Base-by-base conservation (phyloP, 2,329 filamentous ascomycete species). In the Lizonia empirigonia region DNA sequence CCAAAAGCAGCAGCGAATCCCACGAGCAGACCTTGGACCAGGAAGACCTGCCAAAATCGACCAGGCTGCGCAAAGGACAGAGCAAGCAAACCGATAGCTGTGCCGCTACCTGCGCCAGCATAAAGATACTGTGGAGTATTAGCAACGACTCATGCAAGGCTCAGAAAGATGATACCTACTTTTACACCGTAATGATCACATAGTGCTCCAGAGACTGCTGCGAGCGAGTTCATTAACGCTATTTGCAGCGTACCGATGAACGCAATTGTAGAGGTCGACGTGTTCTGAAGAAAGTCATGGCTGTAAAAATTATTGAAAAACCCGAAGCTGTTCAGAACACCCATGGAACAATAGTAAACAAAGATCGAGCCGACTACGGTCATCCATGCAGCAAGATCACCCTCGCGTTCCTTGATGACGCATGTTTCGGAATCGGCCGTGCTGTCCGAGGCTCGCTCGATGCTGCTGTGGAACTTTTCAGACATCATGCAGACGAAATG, bases 111-210 rank as follows among this genome's bases (percentile, higher is more conserved):
- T 16, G 68, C 66, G 23, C 61, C 56, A 7, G 64, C 35, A 27
- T 69, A 67, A 2, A 70, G 60, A 33, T 58, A 65, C 69, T 71
- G 34, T 16, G 65, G 54, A 8, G 71, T 12, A 6, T 60, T 10
- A 58, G 47, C 27, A 66, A 7, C 64, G 5, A 16, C 26, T 24
- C 19, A 4, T 24, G 12, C 12, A 7, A 3, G 12, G 4, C n/a
- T 20, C 13, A 26, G 23, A 37, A 65, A 22, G 70, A 73, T 2
- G 45, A 7, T 61, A 16, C 77, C 58, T 16, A 74, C 78, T 29
- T 78, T 77, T 0, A 85, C 80, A 0, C 86, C 86, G 47, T 83
- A 83, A 26, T 71, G 78, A 62, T 89, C 87, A 59, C 82, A 88
- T 0, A 86, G 38, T 15, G 80, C 80, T 1, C 86, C 86, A n/a